phyloP scores from a whole-genome alignment of 1,139 yeast species.

The Hyphopichia pseudoburtonii region DNA sequence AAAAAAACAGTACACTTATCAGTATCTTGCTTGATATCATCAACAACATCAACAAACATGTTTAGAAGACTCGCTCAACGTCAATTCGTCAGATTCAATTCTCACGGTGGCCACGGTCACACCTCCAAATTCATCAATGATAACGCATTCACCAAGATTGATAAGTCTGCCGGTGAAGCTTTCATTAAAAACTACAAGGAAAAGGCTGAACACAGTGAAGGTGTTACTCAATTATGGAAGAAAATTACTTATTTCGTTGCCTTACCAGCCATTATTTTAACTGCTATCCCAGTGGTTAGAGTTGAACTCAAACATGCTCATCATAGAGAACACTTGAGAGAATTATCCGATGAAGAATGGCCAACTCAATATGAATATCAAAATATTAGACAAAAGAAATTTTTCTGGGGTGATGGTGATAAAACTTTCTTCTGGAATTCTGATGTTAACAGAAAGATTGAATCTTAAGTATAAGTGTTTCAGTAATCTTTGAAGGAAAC shows the following conservation, averaged over 20 bases:
- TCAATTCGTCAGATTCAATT: constrained; percentile 43
- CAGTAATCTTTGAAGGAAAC: no score
- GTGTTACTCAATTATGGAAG: constrained; percentile 79
- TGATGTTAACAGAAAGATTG: constrained; percentile 83
- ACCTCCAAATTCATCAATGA: constrained; percentile 45
- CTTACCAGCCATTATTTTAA: constrained; percentile 72
- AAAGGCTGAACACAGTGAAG: constrained; percentile 74
- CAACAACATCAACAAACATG: constrained; percentile 19
- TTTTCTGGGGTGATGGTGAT: constrained; percentile 99
- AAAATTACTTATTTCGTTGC: constrained; percentile 80
- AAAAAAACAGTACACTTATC: not conserved
- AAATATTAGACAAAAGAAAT: constrained; percentile 81
- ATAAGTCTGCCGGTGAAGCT: constrained; percentile 44
- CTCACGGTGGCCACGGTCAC: constrained; percentile 38
- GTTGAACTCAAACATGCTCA: constrained; percentile 85
- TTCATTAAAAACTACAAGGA: constrained; percentile 49
- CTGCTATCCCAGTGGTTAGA: constrained; percentile 77
- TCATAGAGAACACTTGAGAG: constrained; percentile 80
- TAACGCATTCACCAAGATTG: constrained; percentile 36
- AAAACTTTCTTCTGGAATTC: constrained; percentile 96
- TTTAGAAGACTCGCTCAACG: constrained; percentile 40
- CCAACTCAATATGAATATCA: constrained; percentile 88
- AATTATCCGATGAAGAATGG: constrained; percentile 86
- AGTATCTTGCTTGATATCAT: not conserved
- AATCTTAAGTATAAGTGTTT: constrained; percentile 22